A percentile compares a stretch with the other conserved stretches of the same genome.
Conservation (phyloP, 2,329 filamentous ascomycete species). For the Colletotrichum trifolii region DNA sequence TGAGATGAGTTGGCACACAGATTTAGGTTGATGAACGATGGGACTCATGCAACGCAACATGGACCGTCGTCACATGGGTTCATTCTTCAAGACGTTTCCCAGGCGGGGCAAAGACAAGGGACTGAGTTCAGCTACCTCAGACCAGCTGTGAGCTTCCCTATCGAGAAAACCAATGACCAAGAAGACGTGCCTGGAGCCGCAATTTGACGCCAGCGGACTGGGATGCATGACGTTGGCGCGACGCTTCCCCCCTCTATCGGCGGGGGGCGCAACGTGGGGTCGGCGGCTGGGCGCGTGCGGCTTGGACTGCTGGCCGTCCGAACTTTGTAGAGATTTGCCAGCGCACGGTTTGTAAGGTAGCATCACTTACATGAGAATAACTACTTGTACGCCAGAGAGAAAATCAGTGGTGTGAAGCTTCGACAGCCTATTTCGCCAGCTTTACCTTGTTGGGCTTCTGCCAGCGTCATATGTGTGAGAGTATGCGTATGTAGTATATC, state of each 20-base stretch:
- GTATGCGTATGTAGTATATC: too few relatives aligned
- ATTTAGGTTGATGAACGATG: neutral
- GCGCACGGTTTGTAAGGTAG: too few relatives aligned
- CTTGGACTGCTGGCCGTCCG: too few relatives aligned
- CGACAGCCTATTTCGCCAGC: too few relatives aligned
- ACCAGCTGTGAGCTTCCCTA: constrained; percentile 14
- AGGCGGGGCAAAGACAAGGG: neutral
- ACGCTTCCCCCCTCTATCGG: constrained; percentile 10
- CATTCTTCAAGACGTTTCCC: too few relatives aligned
- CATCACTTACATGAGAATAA: too few relatives aligned
- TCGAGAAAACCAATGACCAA: constrained; percentile 12
- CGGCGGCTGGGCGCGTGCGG: constrained; percentile 10
- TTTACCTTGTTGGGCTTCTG: too few relatives aligned
- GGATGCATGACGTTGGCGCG: constrained; percentile 27
- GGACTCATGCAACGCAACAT: constrained; percentile 1
- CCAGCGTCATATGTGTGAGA: too few relatives aligned
- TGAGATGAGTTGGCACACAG: neutral
- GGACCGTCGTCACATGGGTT: too few relatives aligned
- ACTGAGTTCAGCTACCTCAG: neutral
- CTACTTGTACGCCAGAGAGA: too few relatives aligned
- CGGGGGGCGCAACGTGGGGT: constrained; percentile 25
- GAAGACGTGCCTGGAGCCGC: constrained; percentile 9
- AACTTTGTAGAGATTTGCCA: too few relatives aligned
- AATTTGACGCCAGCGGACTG: constrained; percentile 10
- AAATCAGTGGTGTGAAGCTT: too few relatives aligned